Evolutionary conservation across 306 rosid genomes (phyloP), one percentile per base, ranked within the genome.

Genomic region (Psophocarpus tetragonolobus): DNA sequence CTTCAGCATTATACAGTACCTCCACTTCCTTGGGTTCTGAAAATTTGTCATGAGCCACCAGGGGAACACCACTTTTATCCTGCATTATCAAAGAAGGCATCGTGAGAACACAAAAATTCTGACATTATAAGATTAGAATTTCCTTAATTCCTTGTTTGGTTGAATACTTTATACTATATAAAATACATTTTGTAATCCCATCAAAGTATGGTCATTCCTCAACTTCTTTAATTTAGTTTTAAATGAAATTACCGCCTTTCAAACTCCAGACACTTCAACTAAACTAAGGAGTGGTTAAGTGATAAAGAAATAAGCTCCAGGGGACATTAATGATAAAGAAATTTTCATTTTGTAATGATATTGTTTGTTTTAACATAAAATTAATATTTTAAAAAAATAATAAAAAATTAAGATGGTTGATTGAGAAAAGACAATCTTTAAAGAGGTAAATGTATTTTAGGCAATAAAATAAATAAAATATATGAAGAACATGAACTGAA

Each of bases 11-110:
- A 47, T 50, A 51, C 17, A 36, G 66, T 84, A 96, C 99, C 97
- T 92, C 98, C 70, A 92, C 99, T 88, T 92, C 99, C 86, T 91
- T 92, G 3, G 98, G 99, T 85, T 92, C 97, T 27, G 89, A 32
- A 77, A 80, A 92, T 27, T 90, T 92, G 80, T 91, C 99, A 27
- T 89, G 89, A 21, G 99, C 98, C 76, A 89, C 96, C 57, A 96
- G 90, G 0, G 83, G 73, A 83, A 85, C 87, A 8, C 91, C 90
- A 14, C 98, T 96, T 85, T 96, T 96, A 48, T 96, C 99, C 99
- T 96, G 85, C 64, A 41, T 24, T 8, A 86, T 71, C 17, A 74
- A 74, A 63, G 60, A 54, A 29, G 66, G 21, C 39, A 58, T 24
- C 8, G 69, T 54, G 38, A 79, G 70, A 20, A 70, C 4, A 15